Conservation (phyloP, 2,329 filamentous ascomycete species). For the Fusarium nelsonii region DNA sequence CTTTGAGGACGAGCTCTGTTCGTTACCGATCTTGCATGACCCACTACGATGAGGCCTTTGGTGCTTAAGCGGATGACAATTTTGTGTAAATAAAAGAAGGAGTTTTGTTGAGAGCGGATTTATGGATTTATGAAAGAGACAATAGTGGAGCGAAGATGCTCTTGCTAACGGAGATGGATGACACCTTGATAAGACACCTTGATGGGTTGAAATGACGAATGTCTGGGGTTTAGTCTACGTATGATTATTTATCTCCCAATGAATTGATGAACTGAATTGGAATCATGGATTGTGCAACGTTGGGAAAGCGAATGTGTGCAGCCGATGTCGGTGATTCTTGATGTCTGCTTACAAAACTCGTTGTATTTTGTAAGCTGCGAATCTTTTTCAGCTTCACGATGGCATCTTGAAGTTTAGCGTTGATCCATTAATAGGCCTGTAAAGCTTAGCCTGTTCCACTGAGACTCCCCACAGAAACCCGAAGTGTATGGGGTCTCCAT, state of each 20-base stretch:
- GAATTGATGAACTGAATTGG: slow-evolving; percentile 34
- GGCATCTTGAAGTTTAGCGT: slow-evolving; percentile 11
- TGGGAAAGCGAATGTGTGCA: neutral
- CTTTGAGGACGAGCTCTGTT: slow-evolving; percentile 77
- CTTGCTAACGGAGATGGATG: slow-evolving; percentile 21
- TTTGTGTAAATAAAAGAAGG: slow-evolving; percentile 5
- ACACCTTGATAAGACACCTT: slow-evolving; percentile 45
- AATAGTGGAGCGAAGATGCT: slow-evolving; percentile 32
- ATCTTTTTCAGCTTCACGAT: slow-evolving; percentile 4
- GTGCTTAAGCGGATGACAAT: slow-evolving; percentile 52
- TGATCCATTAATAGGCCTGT: neutral
- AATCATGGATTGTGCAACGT: neutral
- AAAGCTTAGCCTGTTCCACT: neutral
- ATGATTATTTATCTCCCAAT: neutral
- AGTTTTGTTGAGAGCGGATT: slow-evolving; percentile 14
- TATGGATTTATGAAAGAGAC: slow-evolving; percentile 17
- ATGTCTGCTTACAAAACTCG: slow-evolving; percentile 1
- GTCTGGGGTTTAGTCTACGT: slow-evolving; percentile 4
- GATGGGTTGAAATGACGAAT: slow-evolving; percentile 39
- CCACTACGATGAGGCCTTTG: slow-evolving; percentile 76
- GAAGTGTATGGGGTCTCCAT: neutral
- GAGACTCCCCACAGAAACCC: neutral
- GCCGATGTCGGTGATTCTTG: neutral
- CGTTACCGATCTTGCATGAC: slow-evolving; percentile 82
- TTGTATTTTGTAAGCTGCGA: neutral